phyloP scores from a whole-genome alignment of 257 asterid species.

The Solanum chiquidenum region DNA sequence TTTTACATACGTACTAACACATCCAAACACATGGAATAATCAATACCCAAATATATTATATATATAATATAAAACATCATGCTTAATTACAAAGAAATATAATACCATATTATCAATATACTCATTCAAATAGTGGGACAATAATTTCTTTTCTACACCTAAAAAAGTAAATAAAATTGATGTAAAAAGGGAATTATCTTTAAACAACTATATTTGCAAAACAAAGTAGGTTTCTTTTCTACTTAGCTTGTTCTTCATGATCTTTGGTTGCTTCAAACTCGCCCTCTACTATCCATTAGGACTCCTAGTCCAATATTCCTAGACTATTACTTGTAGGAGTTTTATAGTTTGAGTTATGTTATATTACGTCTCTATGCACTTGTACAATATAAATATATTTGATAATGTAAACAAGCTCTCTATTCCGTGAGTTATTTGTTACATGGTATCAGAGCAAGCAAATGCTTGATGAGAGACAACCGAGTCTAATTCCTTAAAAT shows the following conservation, averaged over 20 bases:
- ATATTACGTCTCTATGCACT: too few species aligned
- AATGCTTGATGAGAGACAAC: too few species aligned
- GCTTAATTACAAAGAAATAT: background rate
- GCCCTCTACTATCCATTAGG: background rate
- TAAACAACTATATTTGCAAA: background rate
- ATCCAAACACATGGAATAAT: background rate
- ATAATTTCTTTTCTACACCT: background rate
- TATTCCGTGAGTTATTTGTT: too few species aligned
- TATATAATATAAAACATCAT: background rate
- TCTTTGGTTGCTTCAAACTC: background rate
- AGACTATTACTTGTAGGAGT: too few species aligned
- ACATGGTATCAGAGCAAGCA: too few species aligned
- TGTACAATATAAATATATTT: too few species aligned
- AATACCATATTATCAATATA: too few species aligned
- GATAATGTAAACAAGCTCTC: too few species aligned
- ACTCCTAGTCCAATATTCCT: too few species aligned
- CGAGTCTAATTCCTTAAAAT: too few species aligned
- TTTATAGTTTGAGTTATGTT: too few species aligned
- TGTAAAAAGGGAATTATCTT: background rate
- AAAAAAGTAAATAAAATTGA: too few species aligned
- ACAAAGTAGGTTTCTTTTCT: background rate
- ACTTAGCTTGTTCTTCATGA: background rate
- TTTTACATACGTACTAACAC: background rate
- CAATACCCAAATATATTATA: background rate
- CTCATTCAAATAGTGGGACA: background rate